These are phyloP conservation scores for Hypholoma sublateritium DNA, from an alignment of 768 basidiomycete genomes.

Conservation along the genomic window DNA sequence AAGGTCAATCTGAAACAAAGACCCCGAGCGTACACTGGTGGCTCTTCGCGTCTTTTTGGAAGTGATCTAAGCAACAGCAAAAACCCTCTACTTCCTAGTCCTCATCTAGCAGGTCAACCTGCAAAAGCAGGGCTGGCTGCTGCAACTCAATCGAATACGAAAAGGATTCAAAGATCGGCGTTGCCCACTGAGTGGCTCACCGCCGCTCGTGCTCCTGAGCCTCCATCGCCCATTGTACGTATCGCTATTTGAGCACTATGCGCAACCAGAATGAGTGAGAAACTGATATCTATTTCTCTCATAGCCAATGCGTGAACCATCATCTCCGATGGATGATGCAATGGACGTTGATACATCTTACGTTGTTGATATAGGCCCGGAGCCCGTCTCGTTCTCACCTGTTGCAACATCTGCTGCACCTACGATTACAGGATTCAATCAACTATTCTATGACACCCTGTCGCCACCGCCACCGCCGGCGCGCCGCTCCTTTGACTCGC, in stretches of 20 bases:
- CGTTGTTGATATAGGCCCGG: slow-evolving; percentile 26
- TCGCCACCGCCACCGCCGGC: slow-evolving; percentile 34
- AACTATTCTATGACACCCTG: slow-evolving; percentile 58
- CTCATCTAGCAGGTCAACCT: slow-evolving; percentile 29
- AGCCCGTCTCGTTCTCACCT: slow-evolving; percentile 30
- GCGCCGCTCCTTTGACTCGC: slow-evolving; percentile 44
- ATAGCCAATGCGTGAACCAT: slow-evolving; percentile 38
- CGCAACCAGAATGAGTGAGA: neutral
- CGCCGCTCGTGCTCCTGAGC: slow-evolving; percentile 22
- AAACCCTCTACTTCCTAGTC: slow-evolving; percentile 28
- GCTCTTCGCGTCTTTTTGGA: slow-evolving; percentile 64
- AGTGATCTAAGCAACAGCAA: slow-evolving; percentile 65
- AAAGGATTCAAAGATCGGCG: slow-evolving; percentile 60
- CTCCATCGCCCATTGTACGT: slow-evolving; percentile 28
- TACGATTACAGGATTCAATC: slow-evolving; percentile 52
- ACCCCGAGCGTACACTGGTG: slow-evolving; percentile 66
- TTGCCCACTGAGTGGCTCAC: slow-evolving; percentile 65
- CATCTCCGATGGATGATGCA: slow-evolving; percentile 57
- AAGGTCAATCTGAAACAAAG: slow-evolving; percentile 27
- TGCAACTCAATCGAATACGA: slow-evolving; percentile 43
- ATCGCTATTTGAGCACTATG: neutral
- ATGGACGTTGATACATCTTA: slow-evolving; percentile 80
- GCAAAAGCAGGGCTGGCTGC: slow-evolving; percentile 24
- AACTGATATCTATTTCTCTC: slow-evolving; percentile 8
- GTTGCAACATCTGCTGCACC: slow-evolving; percentile 51